A percentile compares a stretch with the other conserved stretches of the same genome.
Conservation (phyloP, 2,329 filamentous ascomycete genomes). For the Lithohypha guttulata region DNA sequence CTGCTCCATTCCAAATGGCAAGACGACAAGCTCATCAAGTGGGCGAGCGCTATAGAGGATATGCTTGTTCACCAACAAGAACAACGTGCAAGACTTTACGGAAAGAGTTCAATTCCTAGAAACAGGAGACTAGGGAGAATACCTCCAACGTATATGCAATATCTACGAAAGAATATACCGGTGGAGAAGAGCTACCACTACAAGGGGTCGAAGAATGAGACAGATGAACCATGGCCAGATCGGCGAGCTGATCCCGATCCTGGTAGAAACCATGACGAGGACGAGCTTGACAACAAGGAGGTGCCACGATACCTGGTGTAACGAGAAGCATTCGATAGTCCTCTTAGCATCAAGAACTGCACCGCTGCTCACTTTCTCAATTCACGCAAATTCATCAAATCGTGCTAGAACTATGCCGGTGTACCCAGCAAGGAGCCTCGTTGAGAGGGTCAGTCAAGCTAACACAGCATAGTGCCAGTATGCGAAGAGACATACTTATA, state of each 20-base stretch:
- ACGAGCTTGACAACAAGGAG: too few relatives aligned
- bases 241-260: neutral
- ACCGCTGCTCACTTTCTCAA: too few relatives aligned
- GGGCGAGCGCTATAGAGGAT: slow-evolving; percentile 54
- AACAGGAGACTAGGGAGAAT: slow-evolving; percentile 13
- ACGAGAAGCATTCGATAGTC: too few relatives aligned
- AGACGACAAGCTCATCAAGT: slow-evolving; percentile 48
- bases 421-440: too few relatives aligned
- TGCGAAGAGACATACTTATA: too few relatives aligned
- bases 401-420: too few relatives aligned
- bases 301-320: too few relatives aligned
- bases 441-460: too few relatives aligned
- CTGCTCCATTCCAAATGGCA: slow-evolving; percentile 52
- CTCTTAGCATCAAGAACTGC: too few relatives aligned
- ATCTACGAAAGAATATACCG: slow-evolving; percentile 24
- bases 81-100: neutral
- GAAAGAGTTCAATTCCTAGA: slow-evolving; percentile 3
- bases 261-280: neutral
- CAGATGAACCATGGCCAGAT: neutral
- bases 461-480: too few relatives aligned
- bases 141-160: slow-evolving; percentile 20
- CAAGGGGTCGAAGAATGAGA: slow-evolving; percentile 7
- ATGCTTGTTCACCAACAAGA: slow-evolving; percentile 26
- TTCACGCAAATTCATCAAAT: too few relatives aligned
- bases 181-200: slow-evolving; percentile 15